Evolutionary conservation across 805 yeast genomes (phyloP).

Genomic region (Cephaloascus fragrans): DNA sequence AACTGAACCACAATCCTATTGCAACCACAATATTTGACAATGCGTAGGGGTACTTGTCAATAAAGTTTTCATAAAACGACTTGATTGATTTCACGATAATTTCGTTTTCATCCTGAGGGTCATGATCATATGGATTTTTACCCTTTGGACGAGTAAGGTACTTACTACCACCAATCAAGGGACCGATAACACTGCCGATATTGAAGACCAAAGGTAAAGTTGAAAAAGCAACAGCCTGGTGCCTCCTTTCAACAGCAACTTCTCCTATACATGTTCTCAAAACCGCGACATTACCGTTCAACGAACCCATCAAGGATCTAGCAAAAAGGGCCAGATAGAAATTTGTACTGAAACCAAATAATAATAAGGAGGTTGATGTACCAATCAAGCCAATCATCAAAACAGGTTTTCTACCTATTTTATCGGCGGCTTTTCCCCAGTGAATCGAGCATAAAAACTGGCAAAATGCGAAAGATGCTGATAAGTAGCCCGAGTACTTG

Average conservation of each 20-base stretch:
- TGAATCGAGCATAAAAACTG: constrained; percentile 49
- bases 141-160: constrained; percentile 36
- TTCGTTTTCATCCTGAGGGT: too few species aligned
- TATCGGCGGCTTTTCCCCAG: constrained; percentile 52
- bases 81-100: too few species aligned
- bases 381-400: constrained; percentile 43
- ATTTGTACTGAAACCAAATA: constrained; percentile 45
- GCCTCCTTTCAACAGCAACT: constrained; percentile 41
- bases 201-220: constrained; percentile 55
- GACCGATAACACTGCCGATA: constrained; percentile 52
- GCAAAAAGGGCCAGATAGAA: constrained; percentile 44
- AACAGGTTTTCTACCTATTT: constrained; percentile 46
- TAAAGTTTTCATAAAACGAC: constrained; percentile 14
- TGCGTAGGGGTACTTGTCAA: constrained; percentile 36
- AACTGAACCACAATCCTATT: constrained; percentile 20
- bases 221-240: constrained; percentile 55
- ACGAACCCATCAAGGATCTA: constrained; percentile 42
- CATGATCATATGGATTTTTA: constrained; percentile 1
- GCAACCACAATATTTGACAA: constrained; percentile 43
- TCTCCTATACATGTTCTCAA: constrained; percentile 55
- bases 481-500: constrained; percentile 50
- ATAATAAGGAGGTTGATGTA: constrained; percentile 33
- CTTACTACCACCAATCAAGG: constrained; percentile 44
- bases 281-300: constrained; percentile 62
- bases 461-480: constrained; percentile 52